Evolutionary conservation across 306 rosid genomes (phyloP).

Genomic region (Potentilla sterilis): DNA sequence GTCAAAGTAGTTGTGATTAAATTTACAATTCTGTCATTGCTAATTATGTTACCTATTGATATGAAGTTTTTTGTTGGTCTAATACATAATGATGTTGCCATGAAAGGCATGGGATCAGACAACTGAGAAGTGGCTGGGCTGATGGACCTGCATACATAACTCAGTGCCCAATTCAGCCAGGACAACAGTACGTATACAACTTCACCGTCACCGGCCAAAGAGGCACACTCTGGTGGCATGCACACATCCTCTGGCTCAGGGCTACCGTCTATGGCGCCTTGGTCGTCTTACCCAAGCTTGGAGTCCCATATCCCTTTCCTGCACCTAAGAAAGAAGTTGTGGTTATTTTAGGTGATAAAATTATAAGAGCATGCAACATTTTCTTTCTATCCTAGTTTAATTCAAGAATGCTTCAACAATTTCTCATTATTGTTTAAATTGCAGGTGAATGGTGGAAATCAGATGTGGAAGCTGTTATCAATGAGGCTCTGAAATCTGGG

Average conservation of each 20-base stretch:
- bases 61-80: neutral
- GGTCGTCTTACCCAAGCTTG: constrained; percentile 72
- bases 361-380: neutral
- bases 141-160: constrained; percentile 94
- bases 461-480: constrained; percentile 70
- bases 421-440: constrained; percentile 15
- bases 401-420: neutral
- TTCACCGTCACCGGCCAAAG: constrained; percentile 87
- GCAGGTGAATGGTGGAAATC: constrained; percentile 98
- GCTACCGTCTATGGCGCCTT: constrained; percentile 80
- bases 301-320: constrained; percentile 92
- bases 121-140: constrained; percentile 77
- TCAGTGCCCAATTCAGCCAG: constrained; percentile 84
- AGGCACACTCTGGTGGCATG: constrained; percentile 91
- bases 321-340: constrained; percentile 59
- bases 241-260: constrained; percentile 89
- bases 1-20: neutral
- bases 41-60: neutral
- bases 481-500: constrained; percentile 77
- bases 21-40: neutral
- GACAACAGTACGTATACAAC: constrained; percentile 56
- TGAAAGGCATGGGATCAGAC: constrained; percentile 80
- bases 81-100: neutral
- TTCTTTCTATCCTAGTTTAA: neutral
- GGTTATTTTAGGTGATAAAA: constrained; percentile 51